These are phyloP conservation scores for Penicillium ochrochloron DNA, from an alignment of 495 filamentous ascomycete species.

Conservation along the genomic window DNA sequence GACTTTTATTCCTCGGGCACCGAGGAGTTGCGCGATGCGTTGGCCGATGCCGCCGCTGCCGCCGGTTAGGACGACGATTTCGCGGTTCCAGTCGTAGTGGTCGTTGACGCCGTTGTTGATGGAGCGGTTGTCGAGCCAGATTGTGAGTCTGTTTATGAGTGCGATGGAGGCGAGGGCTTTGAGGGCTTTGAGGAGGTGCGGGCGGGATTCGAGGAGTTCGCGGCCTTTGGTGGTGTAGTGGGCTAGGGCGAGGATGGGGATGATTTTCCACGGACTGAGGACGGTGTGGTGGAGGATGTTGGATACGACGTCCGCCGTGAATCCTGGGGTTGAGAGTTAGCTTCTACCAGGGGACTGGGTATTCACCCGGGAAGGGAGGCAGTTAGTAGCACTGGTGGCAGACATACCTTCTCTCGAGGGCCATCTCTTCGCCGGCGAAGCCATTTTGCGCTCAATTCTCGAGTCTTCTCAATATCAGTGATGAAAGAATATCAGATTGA, in stretches of 20 bases:
- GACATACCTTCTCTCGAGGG: constrained; percentile 40
- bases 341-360: neutral
- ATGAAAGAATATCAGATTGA: neutral
- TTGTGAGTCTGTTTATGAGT: constrained; percentile 50
- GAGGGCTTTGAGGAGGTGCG: constrained; percentile 35
- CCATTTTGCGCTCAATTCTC: constrained; percentile 20
- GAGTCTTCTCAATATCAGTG: neutral
- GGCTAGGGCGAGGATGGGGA: constrained; percentile 59
- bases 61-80: constrained; percentile 74
- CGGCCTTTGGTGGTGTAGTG: constrained; percentile 63
- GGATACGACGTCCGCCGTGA: constrained; percentile 63
- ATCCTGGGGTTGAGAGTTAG: constrained; percentile 45
- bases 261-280: constrained; percentile 63
- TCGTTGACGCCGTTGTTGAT: constrained; percentile 66
- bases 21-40: constrained; percentile 62
- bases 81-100: constrained; percentile 68
- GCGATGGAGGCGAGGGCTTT: constrained; percentile 42
- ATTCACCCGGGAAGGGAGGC: neutral
- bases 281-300: constrained; percentile 58
- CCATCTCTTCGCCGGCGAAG: constrained; percentile 31
- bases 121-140: constrained; percentile 54
- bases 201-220: constrained; percentile 53
- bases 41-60: constrained; percentile 72
- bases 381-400: neutral
- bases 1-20: constrained; percentile 61